Evolutionary conservation across 257 asterid genomes (phyloP).

Genomic region (Thymus mandschuricus): DNA sequence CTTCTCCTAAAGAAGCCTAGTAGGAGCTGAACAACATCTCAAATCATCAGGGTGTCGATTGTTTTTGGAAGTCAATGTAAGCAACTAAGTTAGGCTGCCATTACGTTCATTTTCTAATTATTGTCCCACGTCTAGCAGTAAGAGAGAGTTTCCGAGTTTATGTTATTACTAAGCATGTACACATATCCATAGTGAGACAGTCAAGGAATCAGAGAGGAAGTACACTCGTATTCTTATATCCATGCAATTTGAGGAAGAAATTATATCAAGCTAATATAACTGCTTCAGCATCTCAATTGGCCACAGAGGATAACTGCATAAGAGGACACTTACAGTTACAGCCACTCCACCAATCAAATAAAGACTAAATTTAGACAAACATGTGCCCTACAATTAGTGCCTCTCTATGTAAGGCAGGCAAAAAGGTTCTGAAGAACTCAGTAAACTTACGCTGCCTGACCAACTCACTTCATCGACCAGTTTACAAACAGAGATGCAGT

Average conservation of each 20-base stretch:
- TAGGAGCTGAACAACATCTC: not conserved
- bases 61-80: not conserved
- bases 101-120: not conserved
- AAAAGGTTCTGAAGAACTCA: not conserved
- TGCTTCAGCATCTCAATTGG: slow-evolving; percentile 11
- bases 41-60: slow-evolving; percentile 8
- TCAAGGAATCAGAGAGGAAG: slow-evolving; percentile 3
- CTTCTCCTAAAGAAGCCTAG: slow-evolving; percentile 7
- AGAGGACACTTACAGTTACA: not conserved
- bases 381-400: not conserved
- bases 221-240: not conserved
- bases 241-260: slow-evolving; percentile 14
- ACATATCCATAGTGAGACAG: slow-evolving; percentile 14
- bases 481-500: slow-evolving; percentile 13
- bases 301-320: not conserved
- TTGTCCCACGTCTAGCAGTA: not conserved
- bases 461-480: slow-evolving; percentile 6
- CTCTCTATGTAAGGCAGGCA: not conserved
- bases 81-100: not conserved
- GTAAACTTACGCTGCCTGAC: not conserved
- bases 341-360: not conserved
- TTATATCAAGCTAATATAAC: not conserved
- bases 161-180: not conserved
- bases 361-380: not conserved
- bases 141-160: not conserved